Conservation (phyloP, 2,329 filamentous ascomycete genomes). For the Trichoderma polysporum region DNA sequence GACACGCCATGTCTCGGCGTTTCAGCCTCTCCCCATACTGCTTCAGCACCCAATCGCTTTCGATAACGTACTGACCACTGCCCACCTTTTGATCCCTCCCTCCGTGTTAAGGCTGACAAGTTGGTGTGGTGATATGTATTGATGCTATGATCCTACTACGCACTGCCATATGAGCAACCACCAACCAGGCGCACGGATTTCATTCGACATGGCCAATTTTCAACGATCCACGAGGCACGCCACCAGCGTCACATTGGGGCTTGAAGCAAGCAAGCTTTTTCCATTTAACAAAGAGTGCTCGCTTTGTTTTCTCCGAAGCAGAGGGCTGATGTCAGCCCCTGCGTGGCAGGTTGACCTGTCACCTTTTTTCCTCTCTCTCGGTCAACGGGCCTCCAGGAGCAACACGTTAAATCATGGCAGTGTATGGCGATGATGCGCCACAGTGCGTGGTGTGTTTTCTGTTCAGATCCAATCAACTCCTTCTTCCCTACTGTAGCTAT, state of each 20-base stretch:
- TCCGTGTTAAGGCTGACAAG: conserved; percentile 17
- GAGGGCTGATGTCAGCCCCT: conserved; percentile 19
- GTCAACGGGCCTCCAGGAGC: neutral
- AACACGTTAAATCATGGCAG: neutral
- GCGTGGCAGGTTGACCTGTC: conserved; percentile 4
- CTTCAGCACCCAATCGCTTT: neutral
- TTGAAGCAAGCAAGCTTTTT: conserved; percentile 1
- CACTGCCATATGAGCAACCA: neutral
- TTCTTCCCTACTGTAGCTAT: neutral
- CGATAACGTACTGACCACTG: neutral
- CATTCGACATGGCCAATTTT: neutral
- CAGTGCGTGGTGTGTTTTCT: neutral
- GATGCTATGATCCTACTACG: neutral
- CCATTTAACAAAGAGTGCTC: neutral
- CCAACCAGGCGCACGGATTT: neutral
- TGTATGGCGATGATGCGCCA: neutral
- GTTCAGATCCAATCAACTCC: neutral
- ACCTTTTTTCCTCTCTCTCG: neutral
- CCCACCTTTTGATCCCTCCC: neutral
- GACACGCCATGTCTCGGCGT: neutral
- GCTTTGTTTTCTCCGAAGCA: neutral
- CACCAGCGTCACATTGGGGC: conserved; percentile 12
- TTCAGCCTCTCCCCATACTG: conserved; percentile 3
- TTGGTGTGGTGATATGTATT: conserved; percentile 13
- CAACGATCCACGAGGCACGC: conserved; percentile 8